phyloP scores from a whole-genome alignment of 2,329 filamentous ascomycete genomes.

The Chaetothyriales sp. region DNA sequence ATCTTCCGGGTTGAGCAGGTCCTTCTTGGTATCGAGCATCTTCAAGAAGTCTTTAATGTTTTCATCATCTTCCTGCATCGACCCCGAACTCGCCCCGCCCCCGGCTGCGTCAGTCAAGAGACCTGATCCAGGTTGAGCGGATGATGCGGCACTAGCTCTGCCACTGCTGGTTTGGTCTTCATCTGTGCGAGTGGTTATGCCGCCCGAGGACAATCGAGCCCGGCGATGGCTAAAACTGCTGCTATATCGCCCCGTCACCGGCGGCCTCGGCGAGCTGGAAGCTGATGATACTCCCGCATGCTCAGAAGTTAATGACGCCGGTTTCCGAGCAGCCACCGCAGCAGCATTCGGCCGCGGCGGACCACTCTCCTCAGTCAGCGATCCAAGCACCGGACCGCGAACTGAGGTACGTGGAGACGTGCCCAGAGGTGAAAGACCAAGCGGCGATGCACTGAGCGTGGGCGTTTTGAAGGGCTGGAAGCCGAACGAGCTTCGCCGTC shows the following conservation, averaged over 20 bases:
- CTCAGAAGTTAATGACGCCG: slow-evolving; percentile 43
- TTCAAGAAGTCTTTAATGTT: slow-evolving; percentile 90
- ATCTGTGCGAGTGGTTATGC: slow-evolving; percentile 40
- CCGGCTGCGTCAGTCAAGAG: slow-evolving; percentile 50
- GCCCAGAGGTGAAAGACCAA: slow-evolving; percentile 34
- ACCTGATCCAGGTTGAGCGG: slow-evolving; percentile 59
- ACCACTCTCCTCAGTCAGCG: slow-evolving; percentile 25
- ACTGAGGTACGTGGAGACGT: slow-evolving; percentile 37
- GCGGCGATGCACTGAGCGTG: slow-evolving; percentile 77
- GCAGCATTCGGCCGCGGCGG: slow-evolving; percentile 27
- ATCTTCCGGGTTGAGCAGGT: slow-evolving; percentile 55
- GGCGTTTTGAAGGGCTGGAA: slow-evolving; percentile 96
- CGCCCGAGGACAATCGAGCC: slow-evolving; percentile 60
- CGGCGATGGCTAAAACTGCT: slow-evolving; percentile 86
- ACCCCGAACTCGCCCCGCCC: slow-evolving; percentile 47
- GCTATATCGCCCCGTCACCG: slow-evolving; percentile 68
- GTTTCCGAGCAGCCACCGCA: slow-evolving; percentile 22
- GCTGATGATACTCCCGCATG: slow-evolving; percentile 48
- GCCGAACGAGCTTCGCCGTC: slow-evolving; percentile 65
- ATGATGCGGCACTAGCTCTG: slow-evolving; percentile 35
- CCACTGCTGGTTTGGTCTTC: slow-evolving; percentile 45
- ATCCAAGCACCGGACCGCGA: slow-evolving; percentile 24
- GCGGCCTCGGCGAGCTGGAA: slow-evolving; percentile 63
- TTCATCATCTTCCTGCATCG: slow-evolving; percentile 67
- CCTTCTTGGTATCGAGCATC: slow-evolving; percentile 72